Evolutionary conservation across 805 yeast genomes (phyloP).

Genomic region (Ogataea zsoltii): DNA sequence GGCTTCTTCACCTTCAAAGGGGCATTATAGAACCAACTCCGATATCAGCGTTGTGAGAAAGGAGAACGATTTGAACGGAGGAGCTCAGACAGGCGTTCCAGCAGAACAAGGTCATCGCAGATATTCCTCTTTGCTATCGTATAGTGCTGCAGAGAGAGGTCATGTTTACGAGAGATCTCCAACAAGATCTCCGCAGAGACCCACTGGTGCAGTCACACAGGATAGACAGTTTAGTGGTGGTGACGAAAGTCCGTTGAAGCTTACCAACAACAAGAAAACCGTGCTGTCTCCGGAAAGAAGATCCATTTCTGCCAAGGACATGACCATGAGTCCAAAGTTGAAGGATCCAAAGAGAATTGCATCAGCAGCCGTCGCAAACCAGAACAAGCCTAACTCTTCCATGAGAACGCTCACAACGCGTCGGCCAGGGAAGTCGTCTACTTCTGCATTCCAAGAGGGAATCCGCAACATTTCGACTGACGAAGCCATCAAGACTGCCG

Average conservation of each 20-base stretch:
- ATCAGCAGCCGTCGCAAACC: slow-evolving; percentile 30
- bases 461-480: slow-evolving; percentile 72
- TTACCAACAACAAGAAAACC: slow-evolving; percentile 15
- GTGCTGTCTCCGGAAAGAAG: slow-evolving; percentile 41
- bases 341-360: slow-evolving; percentile 42
- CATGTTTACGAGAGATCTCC: slow-evolving; percentile 23
- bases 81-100: no score
- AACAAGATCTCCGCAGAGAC: slow-evolving; percentile 15
- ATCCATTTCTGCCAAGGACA: slow-evolving; percentile 52
- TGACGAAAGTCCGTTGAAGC: slow-evolving; percentile 16
- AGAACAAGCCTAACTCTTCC: slow-evolving; percentile 40
- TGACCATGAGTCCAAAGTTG: slow-evolving; percentile 21
- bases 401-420: slow-evolving; percentile 44
- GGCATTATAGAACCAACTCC: slow-evolving; percentile 46
- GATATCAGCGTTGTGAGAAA: slow-evolving; percentile 38
- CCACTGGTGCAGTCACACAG: neutral
- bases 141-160: slow-evolving; percentile 24
- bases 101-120: slow-evolving; percentile 46
- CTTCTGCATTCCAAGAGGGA: slow-evolving; percentile 87
- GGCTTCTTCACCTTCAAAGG: slow-evolving; percentile 26
- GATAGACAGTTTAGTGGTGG: slow-evolving; percentile 16
- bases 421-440: slow-evolving; percentile 53
- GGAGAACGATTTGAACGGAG: slow-evolving; percentile 10
- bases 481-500: slow-evolving; percentile 75
- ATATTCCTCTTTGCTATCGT: slow-evolving; percentile 60